Conservation (phyloP, 495 filamentous ascomycete species). For the Trichoderma asperelloides region DNA sequence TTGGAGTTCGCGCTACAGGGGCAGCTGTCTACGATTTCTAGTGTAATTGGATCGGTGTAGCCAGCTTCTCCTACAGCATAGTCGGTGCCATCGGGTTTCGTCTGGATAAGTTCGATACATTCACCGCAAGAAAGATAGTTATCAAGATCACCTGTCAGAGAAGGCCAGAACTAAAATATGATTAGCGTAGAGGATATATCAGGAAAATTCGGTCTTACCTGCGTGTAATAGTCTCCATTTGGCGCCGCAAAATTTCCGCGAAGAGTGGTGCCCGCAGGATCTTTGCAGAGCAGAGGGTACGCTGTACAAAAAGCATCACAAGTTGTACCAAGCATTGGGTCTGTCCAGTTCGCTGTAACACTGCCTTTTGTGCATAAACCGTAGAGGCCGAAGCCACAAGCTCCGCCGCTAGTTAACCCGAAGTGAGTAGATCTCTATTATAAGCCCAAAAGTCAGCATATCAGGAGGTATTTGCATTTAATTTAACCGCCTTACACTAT, state of each 20-base stretch:
- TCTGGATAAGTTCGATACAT: not conserved
- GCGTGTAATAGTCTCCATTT: not conserved
- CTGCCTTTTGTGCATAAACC: not conserved
- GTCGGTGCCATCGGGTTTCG: not conserved
- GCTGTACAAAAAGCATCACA: not conserved
- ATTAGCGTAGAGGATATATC: not conserved
- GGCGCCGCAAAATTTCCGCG: not conserved
- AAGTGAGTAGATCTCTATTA: not conserved
- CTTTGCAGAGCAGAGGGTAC: not conserved
- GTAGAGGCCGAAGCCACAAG: not conserved
- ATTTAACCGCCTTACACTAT: not conserved
- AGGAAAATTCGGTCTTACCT: not conserved
- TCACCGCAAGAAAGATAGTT: constrained; percentile 1
- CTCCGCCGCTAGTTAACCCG: not conserved
- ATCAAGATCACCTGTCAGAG: not conserved
- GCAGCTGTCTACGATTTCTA: not conserved
- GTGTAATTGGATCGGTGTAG: not conserved
- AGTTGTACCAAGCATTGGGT: not conserved
- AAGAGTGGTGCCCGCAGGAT: not conserved
- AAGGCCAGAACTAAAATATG: not conserved
- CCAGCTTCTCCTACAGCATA: not conserved
- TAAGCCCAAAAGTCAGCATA: not conserved
- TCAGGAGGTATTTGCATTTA: not conserved
- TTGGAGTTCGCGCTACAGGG: not conserved
- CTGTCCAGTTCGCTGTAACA: not conserved